A percentile compares a stretch with the other conserved stretches of the same genome.
Conservation (phyloP, 2,329 filamentous ascomycete genomes). For the Aspergillus felis region DNA sequence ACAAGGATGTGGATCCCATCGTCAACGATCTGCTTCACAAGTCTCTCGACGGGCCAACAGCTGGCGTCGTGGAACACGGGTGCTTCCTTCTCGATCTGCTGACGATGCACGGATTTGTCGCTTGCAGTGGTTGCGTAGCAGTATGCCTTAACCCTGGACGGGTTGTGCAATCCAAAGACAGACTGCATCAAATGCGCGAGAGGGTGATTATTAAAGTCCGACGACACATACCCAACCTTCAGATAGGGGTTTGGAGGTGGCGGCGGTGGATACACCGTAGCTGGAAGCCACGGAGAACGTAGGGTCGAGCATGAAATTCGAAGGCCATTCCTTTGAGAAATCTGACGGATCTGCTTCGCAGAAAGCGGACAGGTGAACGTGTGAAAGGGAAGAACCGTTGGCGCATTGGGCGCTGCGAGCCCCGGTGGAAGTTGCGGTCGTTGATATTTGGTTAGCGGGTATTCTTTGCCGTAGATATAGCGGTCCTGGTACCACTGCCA, state of each 20-base stretch:
- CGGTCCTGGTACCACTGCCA: conserved; percentile 87
- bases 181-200: conserved; percentile 98
- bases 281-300: conserved; percentile 78
- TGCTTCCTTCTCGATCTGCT: conserved; percentile 88
- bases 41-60: conserved; percentile 74
- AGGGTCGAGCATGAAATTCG: conserved; percentile 90
- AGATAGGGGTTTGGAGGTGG: conserved; percentile 74
- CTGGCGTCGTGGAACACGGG: conserved; percentile 89
- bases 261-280: conserved; percentile 78
- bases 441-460: conserved; percentile 58
- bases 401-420: conserved; percentile 77
- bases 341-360: conserved; percentile 84
- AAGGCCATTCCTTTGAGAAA: conserved; percentile 90
- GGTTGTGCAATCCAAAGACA: conserved; percentile 87
- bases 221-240: conserved; percentile 95
- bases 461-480: conserved; percentile 60
- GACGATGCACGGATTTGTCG: conserved; percentile 81
- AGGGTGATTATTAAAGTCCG: conserved; percentile 98
- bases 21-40: conserved; percentile 79
- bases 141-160: conserved; percentile 70
- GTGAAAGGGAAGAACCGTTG: conserved; percentile 93
- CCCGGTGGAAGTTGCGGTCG: conserved; percentile 69
- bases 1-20: conserved; percentile 93
- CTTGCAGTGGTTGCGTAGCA: conserved; percentile 95
- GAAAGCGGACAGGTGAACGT: conserved; percentile 94